Base-by-base conservation (phyloP, 2,329 filamentous ascomycete genomes). In the Aspergillus sp. region DNA sequence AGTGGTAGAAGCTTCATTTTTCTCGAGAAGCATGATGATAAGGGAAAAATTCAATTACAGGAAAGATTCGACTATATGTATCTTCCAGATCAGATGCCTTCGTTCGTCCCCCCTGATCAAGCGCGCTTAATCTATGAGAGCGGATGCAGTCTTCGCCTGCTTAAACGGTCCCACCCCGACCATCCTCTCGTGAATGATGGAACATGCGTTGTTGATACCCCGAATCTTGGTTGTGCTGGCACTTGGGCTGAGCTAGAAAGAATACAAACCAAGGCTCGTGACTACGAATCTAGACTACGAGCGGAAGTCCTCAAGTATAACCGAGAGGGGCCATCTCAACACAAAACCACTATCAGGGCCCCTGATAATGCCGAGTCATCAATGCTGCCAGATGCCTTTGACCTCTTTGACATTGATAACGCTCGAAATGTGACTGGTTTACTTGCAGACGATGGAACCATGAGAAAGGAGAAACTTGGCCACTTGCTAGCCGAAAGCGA, bases 41-140 rank as follows among this genome's bases (percentile, higher is more conserved):
- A 81, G 58, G 84, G 83, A 1, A 78, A 83, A 18, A 80, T 87
- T 64, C 74, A 80, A 8, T 81, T 82, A 39, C 83, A 85, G 20
- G 69, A 81, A 60, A 90, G 85, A 63, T 74, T 84, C 5, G 81
- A 93, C 32, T 85, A 89, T 58, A 78, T 80, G 17, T 76, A 71
- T 47, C 61, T 61, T 20, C 59, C 64, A 20, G 77, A 83, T 26
- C 83, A 84, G 60, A 85, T 95, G 75, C 90, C 90, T 0, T 78
- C 81, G 2, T 95, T 95, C 63, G 80, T 96, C 44, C 83, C 87
- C 0, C 71, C 78, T 5, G 90, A 95, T 56, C 83, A 93, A 62
- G 87, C 85, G 3, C 81, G 83, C 50, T 78, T 81, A 5, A 85
- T 95, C n/a, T 93, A 93, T 62, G 90, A 96, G 69, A 89, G 87